These are phyloP conservation scores for Globisporangium ultimum DNA, from an alignment of 352 stramenopile species.

Conservation along the genomic window DNA sequence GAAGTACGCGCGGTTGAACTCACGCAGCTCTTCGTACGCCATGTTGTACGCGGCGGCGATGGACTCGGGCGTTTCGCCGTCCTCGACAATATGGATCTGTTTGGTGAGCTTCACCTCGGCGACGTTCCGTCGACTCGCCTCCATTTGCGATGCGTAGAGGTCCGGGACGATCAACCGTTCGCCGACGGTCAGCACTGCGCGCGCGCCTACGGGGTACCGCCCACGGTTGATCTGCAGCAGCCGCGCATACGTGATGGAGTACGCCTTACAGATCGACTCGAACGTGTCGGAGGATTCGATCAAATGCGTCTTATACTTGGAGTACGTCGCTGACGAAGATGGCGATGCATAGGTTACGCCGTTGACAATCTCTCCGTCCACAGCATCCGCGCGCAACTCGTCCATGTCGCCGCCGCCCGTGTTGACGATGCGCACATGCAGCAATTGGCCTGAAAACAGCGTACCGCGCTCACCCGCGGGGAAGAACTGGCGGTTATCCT, in stretches of 20 bases:
- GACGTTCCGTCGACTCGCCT: constrained; percentile 60
- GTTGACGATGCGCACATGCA: constrained; percentile 78
- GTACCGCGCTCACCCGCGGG: constrained; percentile 66
- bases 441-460: constrained; percentile 63
- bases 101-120: constrained; percentile 83
- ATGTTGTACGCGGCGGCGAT: constrained; percentile 65
- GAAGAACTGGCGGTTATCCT: constrained; percentile 82
- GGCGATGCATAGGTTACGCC: constrained; percentile 24
- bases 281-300: constrained; percentile 58
- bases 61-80: constrained; percentile 64
- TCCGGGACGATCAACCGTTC: constrained; percentile 78
- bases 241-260: constrained; percentile 62
- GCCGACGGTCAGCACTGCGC: constrained; percentile 52
- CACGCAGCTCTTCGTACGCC: constrained; percentile 83
- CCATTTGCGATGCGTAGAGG: constrained; percentile 44
- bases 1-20: constrained; percentile 86
- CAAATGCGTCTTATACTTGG: constrained; percentile 70
- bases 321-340: constrained; percentile 41
- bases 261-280: constrained; percentile 61
- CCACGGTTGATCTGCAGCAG: constrained; percentile 80
- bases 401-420: constrained; percentile 57
- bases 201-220: constrained; percentile 60
- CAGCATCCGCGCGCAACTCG: constrained; percentile 1
- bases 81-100: constrained; percentile 81
- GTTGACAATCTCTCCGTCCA: not conserved